Conservation (phyloP, 192 early-diverging fungal species). For the Backusella morwellensis region DNA sequence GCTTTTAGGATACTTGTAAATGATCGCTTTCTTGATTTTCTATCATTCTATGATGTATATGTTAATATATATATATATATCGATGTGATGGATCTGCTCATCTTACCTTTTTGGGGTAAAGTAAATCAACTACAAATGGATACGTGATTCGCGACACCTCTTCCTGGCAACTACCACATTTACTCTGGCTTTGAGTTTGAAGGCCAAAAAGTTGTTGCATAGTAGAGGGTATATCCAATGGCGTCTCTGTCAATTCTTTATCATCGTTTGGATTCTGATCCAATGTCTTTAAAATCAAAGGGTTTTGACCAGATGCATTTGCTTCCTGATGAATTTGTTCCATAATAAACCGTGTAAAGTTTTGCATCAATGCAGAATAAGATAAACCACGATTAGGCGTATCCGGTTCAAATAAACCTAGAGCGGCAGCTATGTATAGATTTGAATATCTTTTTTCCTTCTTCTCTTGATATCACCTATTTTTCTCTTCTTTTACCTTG, state of each 20-base stretch:
- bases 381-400: conserved; percentile 52
- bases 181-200: conserved; percentile 53
- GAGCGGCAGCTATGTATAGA: conserved; percentile 58
- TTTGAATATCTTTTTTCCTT: neutral
- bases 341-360: conserved; percentile 86
- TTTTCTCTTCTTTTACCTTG: conserved; percentile 54
- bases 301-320: conserved; percentile 34
- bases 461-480: neutral
- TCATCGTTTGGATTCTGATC: neutral
- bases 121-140: conserved; percentile 85
- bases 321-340: conserved; percentile 86
- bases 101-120: conserved; percentile 65
- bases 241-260: neutral
- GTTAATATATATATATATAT: neutral
- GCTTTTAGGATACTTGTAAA: conserved; percentile 52
- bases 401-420: conserved; percentile 90
- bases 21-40: conserved; percentile 29
- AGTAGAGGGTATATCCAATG: conserved; percentile 38
- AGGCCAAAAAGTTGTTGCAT: conserved; percentile 74
- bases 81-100: neutral
- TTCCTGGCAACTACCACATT: conserved; percentile 69
- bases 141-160: conserved; percentile 59
- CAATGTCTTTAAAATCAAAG: conserved; percentile 27
- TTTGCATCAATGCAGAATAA: conserved; percentile 80
- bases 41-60: neutral